Base-by-base conservation (phyloP, 2,329 filamentous ascomycete genomes). In the Pseudogymnoascus sp. region DNA sequence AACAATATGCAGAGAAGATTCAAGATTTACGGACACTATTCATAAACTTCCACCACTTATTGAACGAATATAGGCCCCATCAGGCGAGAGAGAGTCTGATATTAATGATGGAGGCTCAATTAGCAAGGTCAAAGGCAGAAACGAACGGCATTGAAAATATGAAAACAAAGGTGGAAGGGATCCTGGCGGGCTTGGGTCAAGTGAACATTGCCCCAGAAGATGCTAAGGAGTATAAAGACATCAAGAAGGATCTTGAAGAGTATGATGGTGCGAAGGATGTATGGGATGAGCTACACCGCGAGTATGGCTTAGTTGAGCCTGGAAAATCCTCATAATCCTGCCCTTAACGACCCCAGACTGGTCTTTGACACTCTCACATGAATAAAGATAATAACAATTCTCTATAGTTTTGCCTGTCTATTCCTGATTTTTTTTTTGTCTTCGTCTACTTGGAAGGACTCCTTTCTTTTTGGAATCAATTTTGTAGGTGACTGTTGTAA, bases 31-130 rank as follows among this genome's bases (percentile, higher is more conserved):
- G 89, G 69, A 92, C 88, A 14, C 78, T 97, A 28, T 88, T 96
- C 66, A 87, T 93, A 74, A 97, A 97, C 74, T 89, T 96, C 71
- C 92, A 97, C 75, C 91, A 96, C 71, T 82, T 96, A 61, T 86
- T 97, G 67, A 99, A 99, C 74, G 88, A 96, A 74, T 97, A 96
- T 76, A 84, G 93, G 33, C 93, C 93, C 8, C 93, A 97, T 73
- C 93, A 97, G 77, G 92, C 93, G 23, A 80, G 93, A 49, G 93
- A 97, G 77, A 92, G 88, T 28, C 79, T 96, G 63, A 96, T 96
- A 33, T 77, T 88, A 67, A 84, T 93, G 79, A 92, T 97, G 89
- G 90, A 96, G 75, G 88, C 89, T 67, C 89, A 93, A 70, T 77
- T 96, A 31, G 86, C 90, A 68, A 82, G 80, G 68, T 88, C 88